Percentiles rank a stretch among this genome's conserved stretches.
phyloP scores from a whole-genome alignment of 2,329 filamentous ascomycete genomes.

The Aspergillus sp. region DNA sequence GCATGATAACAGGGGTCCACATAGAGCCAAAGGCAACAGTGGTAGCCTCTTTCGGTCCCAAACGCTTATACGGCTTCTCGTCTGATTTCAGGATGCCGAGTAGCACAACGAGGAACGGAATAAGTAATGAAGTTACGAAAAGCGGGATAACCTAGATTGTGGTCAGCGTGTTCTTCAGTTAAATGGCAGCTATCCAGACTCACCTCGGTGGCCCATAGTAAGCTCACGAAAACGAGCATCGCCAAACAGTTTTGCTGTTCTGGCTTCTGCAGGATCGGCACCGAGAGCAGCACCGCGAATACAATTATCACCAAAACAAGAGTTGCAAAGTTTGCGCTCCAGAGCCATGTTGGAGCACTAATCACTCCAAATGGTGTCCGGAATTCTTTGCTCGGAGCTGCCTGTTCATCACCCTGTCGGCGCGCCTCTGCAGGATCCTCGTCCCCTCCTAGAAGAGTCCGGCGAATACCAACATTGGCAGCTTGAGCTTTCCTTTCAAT shows the following conservation, averaged over 20 bases:
- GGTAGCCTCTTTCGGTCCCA: constrained; percentile 79
- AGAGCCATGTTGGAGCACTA: constrained; percentile 74
- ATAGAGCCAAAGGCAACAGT: constrained; percentile 87
- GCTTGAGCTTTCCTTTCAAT: constrained; percentile 95
- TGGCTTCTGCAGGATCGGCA: constrained; percentile 79
- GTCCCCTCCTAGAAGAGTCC: constrained; percentile 75
- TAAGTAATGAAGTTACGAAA: constrained; percentile 90
- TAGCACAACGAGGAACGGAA: constrained; percentile 89
- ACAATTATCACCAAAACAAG: constrained; percentile 69
- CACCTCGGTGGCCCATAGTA: constrained; percentile 95
- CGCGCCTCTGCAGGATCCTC: constrained; percentile 66
- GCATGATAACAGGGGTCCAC: constrained; percentile 99
- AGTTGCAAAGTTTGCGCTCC: constrained; percentile 77
- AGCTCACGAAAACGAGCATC: constrained; percentile 86
- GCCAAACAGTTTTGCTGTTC: constrained; percentile 97
- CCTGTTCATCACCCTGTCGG: constrained; percentile 81
- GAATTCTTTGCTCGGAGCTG: constrained; percentile 65
- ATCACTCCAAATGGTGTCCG: constrained; percentile 77
- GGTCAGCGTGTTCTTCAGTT: constrained; percentile 8
- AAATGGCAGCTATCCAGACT: constrained; percentile 22
- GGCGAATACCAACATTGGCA: constrained; percentile 77
- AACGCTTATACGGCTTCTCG: constrained; percentile 64
- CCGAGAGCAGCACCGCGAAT: constrained; percentile 70
- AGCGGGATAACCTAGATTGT: constrained; percentile 78
- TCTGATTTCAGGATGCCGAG: constrained; percentile 81